Base-by-base conservation (phyloP, 176 grass and related monocot genomes). In the Phoenix roebelenii region DNA sequence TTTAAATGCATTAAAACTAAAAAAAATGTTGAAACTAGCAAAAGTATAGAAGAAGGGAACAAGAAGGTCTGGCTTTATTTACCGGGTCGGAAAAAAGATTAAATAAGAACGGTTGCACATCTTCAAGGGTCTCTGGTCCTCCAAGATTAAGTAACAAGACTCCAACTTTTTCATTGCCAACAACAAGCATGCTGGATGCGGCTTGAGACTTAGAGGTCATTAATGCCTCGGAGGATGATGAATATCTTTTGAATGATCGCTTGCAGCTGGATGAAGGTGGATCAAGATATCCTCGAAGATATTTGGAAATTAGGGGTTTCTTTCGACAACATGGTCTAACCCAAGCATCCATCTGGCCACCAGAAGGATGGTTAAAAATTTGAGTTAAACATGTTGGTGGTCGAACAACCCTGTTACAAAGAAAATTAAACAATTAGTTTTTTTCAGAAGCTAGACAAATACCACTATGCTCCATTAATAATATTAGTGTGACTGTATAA, bases 1-100 rank as follows among this genome's bases (percentile, higher is more conserved):
- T 44, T 44, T 44, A 44, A 7, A 44, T 44, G 35, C 35, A 7
- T 44, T 44, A 10, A 10, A 44, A 44, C 35, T 44, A 44, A 12
- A 44, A 44, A 12, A 10, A 12, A 44, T 12, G 9, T 12, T 25
- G 20, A 10, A 51, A 65, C 7, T 14, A 25, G 12, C n/a, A 3
- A 30, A 44, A 48, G 23, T 7, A 5, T 26, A 12, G 25, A 49
- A 29, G 30, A 55, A 59, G 7, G 9, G 57, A 17, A 7, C 55
- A 57, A 51, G 15, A 51, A 16, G 1, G 6, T 44, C 35, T 1
- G 35, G 35, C 35, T 35, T 17, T 14, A 59, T 60, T 82, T 88
- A 98, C 93, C 66, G 93, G 93, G 71, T 98, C 93, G 35, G 93
- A 65, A 78, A 98, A 92, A 29, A 98, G 93, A 83, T 98, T 98